These are phyloP conservation scores for Breynia disticha DNA, from an alignment of 441 rosid species.

Conservation along the genomic window DNA sequence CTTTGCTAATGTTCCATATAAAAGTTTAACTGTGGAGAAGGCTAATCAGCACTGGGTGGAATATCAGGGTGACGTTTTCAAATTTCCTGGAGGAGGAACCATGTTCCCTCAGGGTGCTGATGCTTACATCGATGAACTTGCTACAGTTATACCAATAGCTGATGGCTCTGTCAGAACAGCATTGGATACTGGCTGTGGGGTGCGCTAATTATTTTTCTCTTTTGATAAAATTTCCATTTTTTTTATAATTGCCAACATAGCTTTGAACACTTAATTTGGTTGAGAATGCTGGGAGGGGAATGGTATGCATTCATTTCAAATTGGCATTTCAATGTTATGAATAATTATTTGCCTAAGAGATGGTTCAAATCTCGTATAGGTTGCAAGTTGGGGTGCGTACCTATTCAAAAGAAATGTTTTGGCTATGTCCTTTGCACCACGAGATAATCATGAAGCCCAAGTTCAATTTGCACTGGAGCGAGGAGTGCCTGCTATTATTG, in stretches of 20 bases:
- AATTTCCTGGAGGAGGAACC: conserved; percentile 90
- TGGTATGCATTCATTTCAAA: background rate
- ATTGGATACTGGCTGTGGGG: conserved; percentile 89
- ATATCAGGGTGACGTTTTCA: conserved; percentile 58
- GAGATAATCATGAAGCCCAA: conserved; percentile 90
- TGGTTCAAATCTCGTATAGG: conserved; percentile 30
- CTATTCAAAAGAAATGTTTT: conserved; percentile 57
- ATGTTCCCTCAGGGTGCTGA: conserved; percentile 90
- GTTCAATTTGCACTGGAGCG: conserved; percentile 92
- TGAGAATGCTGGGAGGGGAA: too few species aligned
- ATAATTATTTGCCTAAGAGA: conserved; percentile 4
- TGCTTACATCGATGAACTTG: conserved; percentile 65
- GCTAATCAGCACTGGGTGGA: conserved; percentile 80
- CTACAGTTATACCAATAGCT: conserved; percentile 50
- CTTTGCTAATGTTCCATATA: conserved; percentile 78
- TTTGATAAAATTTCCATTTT: too few species aligned
- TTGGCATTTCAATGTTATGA: too few species aligned
- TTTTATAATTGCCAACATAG: background rate
- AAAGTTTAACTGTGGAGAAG: conserved; percentile 72
- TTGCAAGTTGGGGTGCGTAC: conserved; percentile 94
- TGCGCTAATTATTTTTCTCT: conserved; percentile 20
- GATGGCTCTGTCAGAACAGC: conserved; percentile 81
- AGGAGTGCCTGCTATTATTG: conserved; percentile 88
- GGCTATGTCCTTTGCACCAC: conserved; percentile 76
- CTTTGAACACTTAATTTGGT: too few species aligned